A percentile compares a stretch with the other conserved stretches of the same genome.
Evolutionary conservation across 352 stramenopile species (phyloP).

Genomic region (Phytophthora ohioensis): DNA sequence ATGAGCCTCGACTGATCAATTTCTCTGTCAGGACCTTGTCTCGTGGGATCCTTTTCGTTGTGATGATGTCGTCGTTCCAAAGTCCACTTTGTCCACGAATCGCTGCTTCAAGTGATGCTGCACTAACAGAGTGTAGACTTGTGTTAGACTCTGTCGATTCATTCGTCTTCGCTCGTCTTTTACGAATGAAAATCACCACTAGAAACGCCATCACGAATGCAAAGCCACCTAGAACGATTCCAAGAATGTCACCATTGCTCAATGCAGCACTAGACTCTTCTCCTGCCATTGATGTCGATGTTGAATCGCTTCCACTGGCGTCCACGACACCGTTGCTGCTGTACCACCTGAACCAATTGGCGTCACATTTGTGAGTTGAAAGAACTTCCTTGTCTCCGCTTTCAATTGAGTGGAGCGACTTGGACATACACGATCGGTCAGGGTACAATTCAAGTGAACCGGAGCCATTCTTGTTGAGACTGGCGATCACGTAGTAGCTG

Average conservation of each 20-base stretch:
- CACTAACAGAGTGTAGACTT: constrained; percentile 1
- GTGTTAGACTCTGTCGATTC: constrained; percentile 1
- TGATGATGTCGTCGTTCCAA: constrained; percentile 50
- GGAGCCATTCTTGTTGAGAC: constrained; percentile 24
- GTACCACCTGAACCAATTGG: constrained; percentile 31
- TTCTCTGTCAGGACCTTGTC: constrained; percentile 35
- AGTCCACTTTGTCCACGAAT: constrained; percentile 24
- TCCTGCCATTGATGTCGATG: neutral
- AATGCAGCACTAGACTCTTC: constrained; percentile 1
- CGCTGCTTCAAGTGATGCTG: constrained; percentile 12
- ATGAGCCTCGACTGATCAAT: constrained; percentile 46
- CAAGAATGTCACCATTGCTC: constrained; percentile 14
- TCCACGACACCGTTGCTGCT: constrained; percentile 25
- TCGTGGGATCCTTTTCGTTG: constrained; percentile 36
- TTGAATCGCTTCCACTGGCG: neutral
- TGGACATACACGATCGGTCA: constrained; percentile 22
- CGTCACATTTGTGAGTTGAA: constrained; percentile 18
- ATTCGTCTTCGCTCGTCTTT: constrained; percentile 5
- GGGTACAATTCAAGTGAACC: constrained; percentile 17
- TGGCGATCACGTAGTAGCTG: constrained; percentile 30
- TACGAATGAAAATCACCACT: constrained; percentile 2
- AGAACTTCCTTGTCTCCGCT: constrained; percentile 17
- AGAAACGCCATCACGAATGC: constrained; percentile 12
- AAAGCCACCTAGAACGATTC: constrained; percentile 2
- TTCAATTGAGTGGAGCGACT: constrained; percentile 10